Conservation (phyloP, 1,139 yeast species). For the Zygosaccharomyces sapae region DNA sequence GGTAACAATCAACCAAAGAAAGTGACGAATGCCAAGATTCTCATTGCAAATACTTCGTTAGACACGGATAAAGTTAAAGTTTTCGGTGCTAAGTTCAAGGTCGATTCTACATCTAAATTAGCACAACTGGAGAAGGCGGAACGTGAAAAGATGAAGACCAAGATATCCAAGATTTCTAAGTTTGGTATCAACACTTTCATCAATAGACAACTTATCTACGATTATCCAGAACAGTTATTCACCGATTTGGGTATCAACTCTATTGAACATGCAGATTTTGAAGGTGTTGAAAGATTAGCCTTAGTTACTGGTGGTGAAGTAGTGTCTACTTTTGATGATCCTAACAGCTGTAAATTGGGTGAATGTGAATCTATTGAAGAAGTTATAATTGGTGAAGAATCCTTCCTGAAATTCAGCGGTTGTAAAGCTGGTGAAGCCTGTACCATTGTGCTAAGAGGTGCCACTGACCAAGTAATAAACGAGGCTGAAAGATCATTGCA, state of each 20-base stretch:
- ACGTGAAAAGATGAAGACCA: slow-evolving; percentile 83
- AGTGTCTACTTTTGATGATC: slow-evolving; percentile 91
- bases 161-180: slow-evolving; percentile 81
- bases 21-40: slow-evolving; percentile 75
- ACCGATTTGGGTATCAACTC: slow-evolving; percentile 85
- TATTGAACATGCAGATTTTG: slow-evolving; percentile 97
- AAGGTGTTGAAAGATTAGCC: slow-evolving; percentile 94
- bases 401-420: slow-evolving; percentile 83
- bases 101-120: slow-evolving; percentile 87
- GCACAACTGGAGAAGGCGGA: slow-evolving; percentile 97
- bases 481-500: slow-evolving; percentile 97
- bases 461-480: slow-evolving; percentile 91
- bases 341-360: slow-evolving; percentile 81
- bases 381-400: slow-evolving; percentile 83
- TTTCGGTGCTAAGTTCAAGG: slow-evolving; percentile 96
- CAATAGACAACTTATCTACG: slow-evolving; percentile 93
- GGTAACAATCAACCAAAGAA: slow-evolving; percentile 93
- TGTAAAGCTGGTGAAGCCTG: slow-evolving; percentile 96
- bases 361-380: slow-evolving; percentile 89
- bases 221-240: slow-evolving; percentile 94
- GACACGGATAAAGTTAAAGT: slow-evolving; percentile 96
- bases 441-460: slow-evolving; percentile 93
- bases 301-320: slow-evolving; percentile 98
- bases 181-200: slow-evolving; percentile 85
- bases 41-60: slow-evolving; percentile 94